Evolutionary conservation across 768 basidiomycete genomes (phyloP).

Genomic region (Leccinum truebloodii): DNA sequence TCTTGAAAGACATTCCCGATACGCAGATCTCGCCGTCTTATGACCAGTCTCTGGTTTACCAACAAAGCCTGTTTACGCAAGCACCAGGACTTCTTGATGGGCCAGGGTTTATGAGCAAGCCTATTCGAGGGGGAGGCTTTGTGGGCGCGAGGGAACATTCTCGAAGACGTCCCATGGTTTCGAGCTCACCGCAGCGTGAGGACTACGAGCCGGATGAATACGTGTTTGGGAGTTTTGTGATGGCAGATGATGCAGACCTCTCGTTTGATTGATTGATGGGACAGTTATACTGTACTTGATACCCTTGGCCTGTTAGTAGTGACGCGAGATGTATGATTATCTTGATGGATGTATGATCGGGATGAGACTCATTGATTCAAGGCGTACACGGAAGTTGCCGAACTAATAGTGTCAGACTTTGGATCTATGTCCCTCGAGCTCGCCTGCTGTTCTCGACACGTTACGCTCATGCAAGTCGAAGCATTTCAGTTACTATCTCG

Average conservation of each 20-base stretch:
- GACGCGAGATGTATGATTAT: neutral
- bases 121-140: slow-evolving; percentile 47
- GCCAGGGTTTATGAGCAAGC: slow-evolving; percentile 58
- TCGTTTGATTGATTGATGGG: slow-evolving; percentile 37
- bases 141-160: slow-evolving; percentile 34
- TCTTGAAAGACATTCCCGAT: slow-evolving; percentile 60
- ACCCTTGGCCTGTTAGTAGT: neutral
- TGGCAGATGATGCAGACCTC: slow-evolving; percentile 74
- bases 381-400: slow-evolving; percentile 18
- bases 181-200: slow-evolving; percentile 63
- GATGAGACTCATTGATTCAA: too few relatives aligned
- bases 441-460: neutral
- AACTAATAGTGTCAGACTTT: neutral
- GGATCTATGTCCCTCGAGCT: neutral
- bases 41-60: slow-evolving; percentile 70
- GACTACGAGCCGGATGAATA: slow-evolving; percentile 64
- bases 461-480: slow-evolving; percentile 63
- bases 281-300: neutral
- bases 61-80: slow-evolving; percentile 74
- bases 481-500: slow-evolving; percentile 89
- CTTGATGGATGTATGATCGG: neutral
- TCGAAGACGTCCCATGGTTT: slow-evolving; percentile 35
- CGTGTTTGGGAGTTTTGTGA: slow-evolving; percentile 75
- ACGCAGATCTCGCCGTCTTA: slow-evolving; percentile 75
- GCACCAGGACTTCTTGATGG: slow-evolving; percentile 38